Evolutionary conservation across 2,329 filamentous ascomycete genomes (phyloP), one percentile per base, ranked within the genome.

Genomic region (Penicillium sp.): DNA sequence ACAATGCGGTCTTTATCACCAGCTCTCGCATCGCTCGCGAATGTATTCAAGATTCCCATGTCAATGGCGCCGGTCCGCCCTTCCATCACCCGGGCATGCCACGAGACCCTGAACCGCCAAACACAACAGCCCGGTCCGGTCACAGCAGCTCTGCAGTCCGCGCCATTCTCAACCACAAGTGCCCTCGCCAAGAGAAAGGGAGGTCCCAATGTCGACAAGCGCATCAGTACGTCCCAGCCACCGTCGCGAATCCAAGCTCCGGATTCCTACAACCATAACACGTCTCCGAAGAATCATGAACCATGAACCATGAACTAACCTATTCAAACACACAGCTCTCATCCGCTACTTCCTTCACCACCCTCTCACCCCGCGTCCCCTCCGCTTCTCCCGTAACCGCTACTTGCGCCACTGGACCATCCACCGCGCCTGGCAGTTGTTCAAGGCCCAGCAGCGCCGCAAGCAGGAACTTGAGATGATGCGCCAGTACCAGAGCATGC

Each of bases 371-470:
- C 87, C 87, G 0, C 84, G 87, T 11, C 92, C 94, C 1, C 84
- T 99, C 61, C 88, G 91, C 66, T 92, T 97, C 83, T 91, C 86
- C 39, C 91, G 93, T 65, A 89, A 88, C 74, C 87, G 94, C 53
- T 84, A 86, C 75, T 86, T 99, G 60, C 90, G 94, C 44, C 94
- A 99, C 81, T 99, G 94, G 94, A 97, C 94, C 48, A 97, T 99
- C 75, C 92, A 97, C 80, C 92, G 94, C 65, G 93, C 93, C 21
- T 97, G 92, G 91, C 82, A 90, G 67, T 81, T 97, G 29, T 88
- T 88, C 76, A 86, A 87, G 66, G 83, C 87, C 63, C 83, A 89
- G 70, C 82, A 86, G 66, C 86, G 86, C 45, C 79, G 83, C 60
- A 76, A 79, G 34, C 81, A 85, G 48, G 82, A 89, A 70, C 77